Conservation (phyloP, 331 rosid species). For the Pyrus hybrid region DNA sequence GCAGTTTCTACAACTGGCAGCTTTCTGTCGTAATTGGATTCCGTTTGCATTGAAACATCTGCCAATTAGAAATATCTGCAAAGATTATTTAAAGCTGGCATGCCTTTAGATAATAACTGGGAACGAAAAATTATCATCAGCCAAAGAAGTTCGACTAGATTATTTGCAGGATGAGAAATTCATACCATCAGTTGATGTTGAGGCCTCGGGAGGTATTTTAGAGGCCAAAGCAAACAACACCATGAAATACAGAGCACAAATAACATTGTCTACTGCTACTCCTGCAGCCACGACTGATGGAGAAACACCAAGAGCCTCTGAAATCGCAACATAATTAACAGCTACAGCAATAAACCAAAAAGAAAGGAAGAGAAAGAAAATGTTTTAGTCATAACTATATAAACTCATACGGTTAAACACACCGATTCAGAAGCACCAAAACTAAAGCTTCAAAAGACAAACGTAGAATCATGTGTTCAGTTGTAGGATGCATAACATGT, state of each 20-base stretch:
- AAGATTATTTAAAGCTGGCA: background rate
- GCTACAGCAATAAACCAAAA: constrained; percentile 36
- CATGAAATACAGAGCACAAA: constrained; percentile 54
- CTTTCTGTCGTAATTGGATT: constrained; percentile 22
- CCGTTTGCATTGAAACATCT: constrained; percentile 28
- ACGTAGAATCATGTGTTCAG: background rate
- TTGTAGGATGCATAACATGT: background rate
- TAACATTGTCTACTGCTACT: constrained; percentile 67
- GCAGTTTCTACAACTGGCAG: constrained; percentile 39
- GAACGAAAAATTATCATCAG: background rate
- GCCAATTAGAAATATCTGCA: constrained; percentile 6
- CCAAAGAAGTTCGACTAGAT: background rate
- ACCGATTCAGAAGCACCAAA: background rate
- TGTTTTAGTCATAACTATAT: background rate
- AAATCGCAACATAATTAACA: constrained; percentile 80
- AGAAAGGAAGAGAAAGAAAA: background rate
- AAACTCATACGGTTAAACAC: background rate
- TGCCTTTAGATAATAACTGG: background rate
- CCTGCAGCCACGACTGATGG: constrained; percentile 78
- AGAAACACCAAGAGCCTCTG: constrained; percentile 71
- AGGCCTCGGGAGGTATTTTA: constrained; percentile 47
- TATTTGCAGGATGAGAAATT: background rate
- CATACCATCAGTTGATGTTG: constrained; percentile 37
- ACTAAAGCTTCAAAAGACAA: background rate
- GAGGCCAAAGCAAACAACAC: constrained; percentile 63